These are phyloP conservation scores for Penicillium frequentans DNA, from an alignment of 2,329 filamentous ascomycete species.

Conservation along the genomic window DNA sequence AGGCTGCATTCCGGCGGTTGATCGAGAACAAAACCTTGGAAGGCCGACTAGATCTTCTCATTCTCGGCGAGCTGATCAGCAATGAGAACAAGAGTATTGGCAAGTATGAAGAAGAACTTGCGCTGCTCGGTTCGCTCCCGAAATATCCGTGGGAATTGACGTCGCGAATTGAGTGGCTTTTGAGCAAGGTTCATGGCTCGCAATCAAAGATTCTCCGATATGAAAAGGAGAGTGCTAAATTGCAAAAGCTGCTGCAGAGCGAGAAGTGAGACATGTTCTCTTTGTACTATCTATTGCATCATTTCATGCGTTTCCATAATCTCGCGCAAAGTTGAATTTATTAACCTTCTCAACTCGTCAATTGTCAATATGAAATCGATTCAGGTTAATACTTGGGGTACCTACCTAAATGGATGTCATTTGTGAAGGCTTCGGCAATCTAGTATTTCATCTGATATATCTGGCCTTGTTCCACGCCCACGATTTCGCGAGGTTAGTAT, in stretches of 20 bases:
- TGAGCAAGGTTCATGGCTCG: slow-evolving; percentile 70
- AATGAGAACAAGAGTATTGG: slow-evolving; percentile 73
- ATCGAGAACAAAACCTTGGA: slow-evolving; percentile 70
- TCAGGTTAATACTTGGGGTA: too few relatives aligned
- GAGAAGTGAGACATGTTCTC: slow-evolving; percentile 43
- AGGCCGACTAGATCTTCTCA: slow-evolving; percentile 70
- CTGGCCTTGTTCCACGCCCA: too few relatives aligned
- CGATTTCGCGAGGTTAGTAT: too few relatives aligned
- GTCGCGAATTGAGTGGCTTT: slow-evolving; percentile 68
- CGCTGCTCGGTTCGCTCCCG: slow-evolving; percentile 67
- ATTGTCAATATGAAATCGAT: too few relatives aligned
- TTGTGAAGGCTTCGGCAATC: too few relatives aligned
- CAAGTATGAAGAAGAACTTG: slow-evolving; percentile 76
- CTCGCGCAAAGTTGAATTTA: too few relatives aligned
- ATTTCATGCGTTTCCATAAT: too few relatives aligned
- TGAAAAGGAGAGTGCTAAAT: slow-evolving; percentile 67
- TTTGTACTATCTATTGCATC: too few relatives aligned
- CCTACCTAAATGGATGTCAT: too few relatives aligned
- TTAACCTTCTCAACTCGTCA: too few relatives aligned
- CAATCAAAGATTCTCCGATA: slow-evolving; percentile 73
- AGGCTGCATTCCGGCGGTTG: slow-evolving; percentile 74
- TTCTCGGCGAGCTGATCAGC: slow-evolving; percentile 68
- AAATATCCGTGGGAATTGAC: slow-evolving; percentile 68
- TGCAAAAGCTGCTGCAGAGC: slow-evolving; percentile 69
- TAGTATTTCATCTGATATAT: too few relatives aligned